Percentiles rank a stretch among this genome's conserved stretches.
Evolutionary conservation across 1,284 basidiomycete genomes (phyloP).

Genomic region (Kalmanozyma brasiliensis): DNA sequence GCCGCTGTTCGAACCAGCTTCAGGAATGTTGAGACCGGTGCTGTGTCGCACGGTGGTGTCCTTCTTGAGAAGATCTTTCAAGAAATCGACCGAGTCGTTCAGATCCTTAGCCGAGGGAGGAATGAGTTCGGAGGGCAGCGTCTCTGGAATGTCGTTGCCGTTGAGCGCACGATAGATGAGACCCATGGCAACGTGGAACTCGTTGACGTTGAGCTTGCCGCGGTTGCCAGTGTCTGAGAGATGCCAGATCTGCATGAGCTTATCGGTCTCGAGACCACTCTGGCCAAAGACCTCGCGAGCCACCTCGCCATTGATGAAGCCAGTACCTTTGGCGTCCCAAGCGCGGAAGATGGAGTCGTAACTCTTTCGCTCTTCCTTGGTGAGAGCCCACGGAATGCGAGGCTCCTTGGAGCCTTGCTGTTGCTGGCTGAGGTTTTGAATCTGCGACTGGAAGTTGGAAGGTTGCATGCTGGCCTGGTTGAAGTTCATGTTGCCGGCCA

Average conservation of each 20-base stretch:
- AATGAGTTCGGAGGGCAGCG: conserved; percentile 86
- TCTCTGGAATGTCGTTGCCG: conserved; percentile 88
- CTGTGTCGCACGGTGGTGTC: conserved; percentile 72
- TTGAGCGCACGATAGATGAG: conserved; percentile 87
- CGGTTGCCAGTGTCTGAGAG: conserved; percentile 64
- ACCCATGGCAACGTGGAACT: conserved; percentile 99
- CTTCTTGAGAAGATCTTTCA: conserved; percentile 88
- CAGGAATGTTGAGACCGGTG: conserved; percentile 68
- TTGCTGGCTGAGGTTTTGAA: conserved; percentile 71
- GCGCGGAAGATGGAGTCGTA: conserved; percentile 97
- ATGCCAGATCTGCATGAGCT: conserved; percentile 90
- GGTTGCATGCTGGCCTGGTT: conserved; percentile 64
- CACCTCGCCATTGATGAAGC: conserved; percentile 87
- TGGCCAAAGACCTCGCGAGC: conserved; percentile 95
- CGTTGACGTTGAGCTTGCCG: conserved; percentile 78
- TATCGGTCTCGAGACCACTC: conserved; percentile 86
- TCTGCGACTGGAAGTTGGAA: conserved; percentile 62
- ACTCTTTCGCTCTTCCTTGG: conserved; percentile 91
- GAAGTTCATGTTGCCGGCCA: conserved; percentile 65
- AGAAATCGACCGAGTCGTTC: conserved; percentile 87
- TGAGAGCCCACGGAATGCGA: conserved; percentile 86
- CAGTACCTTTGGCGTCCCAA: conserved; percentile 86
- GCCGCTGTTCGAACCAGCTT: conserved; percentile 64
- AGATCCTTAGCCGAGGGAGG: conserved; percentile 93
- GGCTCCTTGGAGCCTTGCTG: conserved; percentile 78